A percentile compares a stretch with the other conserved stretches of the same genome.
These are phyloP conservation scores for Penicillium sp. DNA, from an alignment of 2,329 filamentous ascomycete species.

Conservation along the genomic window DNA sequence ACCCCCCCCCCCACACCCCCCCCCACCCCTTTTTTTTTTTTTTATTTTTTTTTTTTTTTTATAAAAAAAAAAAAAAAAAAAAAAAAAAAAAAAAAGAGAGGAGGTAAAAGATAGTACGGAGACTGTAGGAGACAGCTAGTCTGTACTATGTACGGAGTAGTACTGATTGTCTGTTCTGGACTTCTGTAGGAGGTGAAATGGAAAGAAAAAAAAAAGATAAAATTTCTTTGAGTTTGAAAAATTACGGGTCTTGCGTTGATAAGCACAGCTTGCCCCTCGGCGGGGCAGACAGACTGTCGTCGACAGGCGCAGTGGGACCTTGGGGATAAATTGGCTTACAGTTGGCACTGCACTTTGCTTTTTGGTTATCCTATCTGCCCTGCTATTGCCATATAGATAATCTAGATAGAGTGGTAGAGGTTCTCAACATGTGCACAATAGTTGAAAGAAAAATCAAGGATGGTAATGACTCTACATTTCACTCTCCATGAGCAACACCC, in stretches of 20 bases:
- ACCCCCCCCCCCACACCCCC: too few relatives aligned
- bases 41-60: too few relatives aligned
- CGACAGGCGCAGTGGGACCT: too few relatives aligned
- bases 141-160: too few relatives aligned
- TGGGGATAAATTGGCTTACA: not conserved
- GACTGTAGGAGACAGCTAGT: too few relatives aligned
- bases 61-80: too few relatives aligned
- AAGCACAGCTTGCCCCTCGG: conserved; percentile 16
- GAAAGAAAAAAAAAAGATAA: conserved; percentile 14
- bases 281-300: conserved; percentile 3
- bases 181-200: not conserved
- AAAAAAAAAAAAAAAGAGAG: conserved; percentile 19
- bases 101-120: conserved; percentile 7
- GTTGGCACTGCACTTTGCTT: not conserved
- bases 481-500: not conserved
- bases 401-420: not conserved
- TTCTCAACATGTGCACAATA: too few relatives aligned
- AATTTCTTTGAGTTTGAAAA: conserved; percentile 12
- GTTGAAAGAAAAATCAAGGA: too few relatives aligned
- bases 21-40: too few relatives aligned
- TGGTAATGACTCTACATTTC: too few relatives aligned
- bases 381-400: not conserved
- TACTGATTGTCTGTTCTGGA: too few relatives aligned
- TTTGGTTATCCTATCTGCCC: not conserved
- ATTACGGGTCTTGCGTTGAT: conserved; percentile 20